Evolutionary conservation across 495 filamentous ascomycete genomes (phyloP).

Genomic region (Aspergillus ellipticus): DNA sequence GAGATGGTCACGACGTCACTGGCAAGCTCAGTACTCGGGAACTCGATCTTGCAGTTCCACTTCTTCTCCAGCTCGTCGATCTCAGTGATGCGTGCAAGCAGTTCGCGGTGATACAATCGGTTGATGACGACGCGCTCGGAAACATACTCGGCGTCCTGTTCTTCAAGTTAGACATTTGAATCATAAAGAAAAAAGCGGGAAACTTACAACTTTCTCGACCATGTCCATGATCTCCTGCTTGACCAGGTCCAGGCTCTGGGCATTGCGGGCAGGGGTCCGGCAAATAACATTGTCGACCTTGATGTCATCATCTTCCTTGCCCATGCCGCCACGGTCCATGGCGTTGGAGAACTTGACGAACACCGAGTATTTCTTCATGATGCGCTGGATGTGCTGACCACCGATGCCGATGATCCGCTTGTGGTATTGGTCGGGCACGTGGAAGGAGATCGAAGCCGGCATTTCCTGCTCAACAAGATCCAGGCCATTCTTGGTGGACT

Average conservation of each 20-base stretch:
- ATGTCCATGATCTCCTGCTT: constrained; percentile 99
- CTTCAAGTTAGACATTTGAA: not conserved
- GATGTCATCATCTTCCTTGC: constrained; percentile 93
- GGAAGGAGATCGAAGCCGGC: constrained; percentile 98
- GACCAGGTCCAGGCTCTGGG: constrained; percentile 90
- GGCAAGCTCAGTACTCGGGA: constrained; percentile 94
- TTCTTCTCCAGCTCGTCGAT: constrained; percentile 96
- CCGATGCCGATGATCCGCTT: constrained; percentile 99
- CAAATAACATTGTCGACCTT: constrained; percentile 99
- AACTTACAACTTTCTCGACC: constrained; percentile 86
- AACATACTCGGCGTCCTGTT: constrained; percentile 88
- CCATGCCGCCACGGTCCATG: constrained; percentile 94
- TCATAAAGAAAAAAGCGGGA: constrained; percentile 6
- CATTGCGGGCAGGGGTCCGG: constrained; percentile 93
- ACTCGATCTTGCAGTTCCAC: constrained; percentile 97
- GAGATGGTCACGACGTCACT: constrained; percentile 94
- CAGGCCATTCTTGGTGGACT: constrained; percentile 86
- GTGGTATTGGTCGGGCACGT: constrained; percentile 99
- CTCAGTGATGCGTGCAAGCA: constrained; percentile 78
- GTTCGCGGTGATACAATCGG: constrained; percentile 89
- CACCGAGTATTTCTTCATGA: constrained; percentile 99
- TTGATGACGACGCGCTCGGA: constrained; percentile 89
- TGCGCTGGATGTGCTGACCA: constrained; percentile 96
- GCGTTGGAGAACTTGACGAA: constrained; percentile 99
- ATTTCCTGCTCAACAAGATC: constrained; percentile 97